Conservation (phyloP, 805 yeast genomes). For the Priceomyces fermenticarens region DNA sequence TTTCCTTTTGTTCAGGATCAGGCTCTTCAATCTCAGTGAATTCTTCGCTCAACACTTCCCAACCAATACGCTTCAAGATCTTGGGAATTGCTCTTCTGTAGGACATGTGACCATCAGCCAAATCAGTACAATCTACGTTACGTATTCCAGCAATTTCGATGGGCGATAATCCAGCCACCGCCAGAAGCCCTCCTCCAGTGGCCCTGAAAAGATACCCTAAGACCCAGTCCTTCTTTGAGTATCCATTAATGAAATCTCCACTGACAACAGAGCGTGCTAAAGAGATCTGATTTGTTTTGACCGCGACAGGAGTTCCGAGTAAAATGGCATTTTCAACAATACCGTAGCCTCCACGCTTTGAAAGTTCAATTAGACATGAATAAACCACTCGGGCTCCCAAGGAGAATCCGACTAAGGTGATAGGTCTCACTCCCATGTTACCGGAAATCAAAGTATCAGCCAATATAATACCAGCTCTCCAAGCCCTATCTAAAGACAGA, state of each 20-base stretch:
- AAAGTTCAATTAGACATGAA: slow-evolving; percentile 83
- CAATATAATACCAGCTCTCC: slow-evolving; percentile 88
- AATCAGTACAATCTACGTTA: slow-evolving; percentile 81
- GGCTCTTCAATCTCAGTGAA: slow-evolving; percentile 96
- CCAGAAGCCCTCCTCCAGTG: slow-evolving; percentile 87
- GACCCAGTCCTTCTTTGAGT: slow-evolving; percentile 91
- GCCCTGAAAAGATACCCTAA: slow-evolving; percentile 93
- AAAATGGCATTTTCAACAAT: slow-evolving; percentile 82
- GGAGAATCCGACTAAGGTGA: slow-evolving; percentile 89
- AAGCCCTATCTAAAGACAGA: slow-evolving; percentile 93
- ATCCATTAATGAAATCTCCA: slow-evolving; percentile 88
- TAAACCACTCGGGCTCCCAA: slow-evolving; percentile 89
- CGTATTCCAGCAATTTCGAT: slow-evolving; percentile 67
- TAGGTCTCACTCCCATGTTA: slow-evolving; percentile 88
- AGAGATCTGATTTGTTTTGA: slow-evolving; percentile 71
- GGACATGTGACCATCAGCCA: slow-evolving; percentile 96
- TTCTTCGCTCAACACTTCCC: slow-evolving; percentile 85
- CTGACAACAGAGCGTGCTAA: slow-evolving; percentile 82
- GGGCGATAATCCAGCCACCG: slow-evolving; percentile 88
- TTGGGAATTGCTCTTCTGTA: slow-evolving; percentile 92
- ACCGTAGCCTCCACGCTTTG: slow-evolving; percentile 83
- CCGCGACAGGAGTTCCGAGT: slow-evolving; percentile 86
- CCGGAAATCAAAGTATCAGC: slow-evolving; percentile 89
- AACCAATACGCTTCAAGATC: slow-evolving; percentile 62
- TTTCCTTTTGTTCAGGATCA: slow-evolving; percentile 80